Evolutionary conservation across 805 yeast genomes (phyloP), one percentile per base, ranked within the genome.

Genomic region (Nakazawaea ernobii): DNA sequence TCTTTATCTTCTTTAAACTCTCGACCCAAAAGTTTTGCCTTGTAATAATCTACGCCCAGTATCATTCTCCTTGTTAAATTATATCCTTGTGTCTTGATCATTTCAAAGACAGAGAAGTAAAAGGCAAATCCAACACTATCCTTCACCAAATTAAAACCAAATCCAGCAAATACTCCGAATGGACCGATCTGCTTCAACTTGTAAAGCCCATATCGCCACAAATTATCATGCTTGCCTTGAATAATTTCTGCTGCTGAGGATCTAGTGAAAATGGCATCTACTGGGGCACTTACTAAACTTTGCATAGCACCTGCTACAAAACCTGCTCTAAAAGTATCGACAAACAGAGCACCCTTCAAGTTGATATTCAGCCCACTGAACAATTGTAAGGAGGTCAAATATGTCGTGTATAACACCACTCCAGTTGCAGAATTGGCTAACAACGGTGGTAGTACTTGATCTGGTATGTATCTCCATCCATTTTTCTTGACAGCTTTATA

Each of bases 371-470:
- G 39, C 1, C 59, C 56, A 42, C 62, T 68, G 28, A 66, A 66
- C 45, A 59, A 56, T 45, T 70, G 76, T 36, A 84, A 61, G 1
- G 78, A 64, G 0, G 80, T 71, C 53, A 91, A 70, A 59, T 92
- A 92, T 0, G 96, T 77, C 0, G 95, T 86, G 61, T 92, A 92
- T 13, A 92, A 69, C 1, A 90, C 86, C 8, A 88, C 67, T 1
- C 98, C 97, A 1, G 95, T 83, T n/a, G 85, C 84, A 13, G 95
- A 85, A 60, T 92, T 92, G 13, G 95, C 95, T 1, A 91, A 52
- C 39, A 92, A 66, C 1, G 97, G 98, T 2, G 97, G 98, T 20
- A 91, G 63, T 1, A 90, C 82, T 51, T 82, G 84, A 51, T 87
- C 86, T 0, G 96, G 96, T 11, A 92, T 79, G 53, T 87, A 86